These are phyloP conservation scores for Cyclocybe aegerita DNA, from an alignment of 768 basidiomycete species.

Conservation along the genomic window DNA sequence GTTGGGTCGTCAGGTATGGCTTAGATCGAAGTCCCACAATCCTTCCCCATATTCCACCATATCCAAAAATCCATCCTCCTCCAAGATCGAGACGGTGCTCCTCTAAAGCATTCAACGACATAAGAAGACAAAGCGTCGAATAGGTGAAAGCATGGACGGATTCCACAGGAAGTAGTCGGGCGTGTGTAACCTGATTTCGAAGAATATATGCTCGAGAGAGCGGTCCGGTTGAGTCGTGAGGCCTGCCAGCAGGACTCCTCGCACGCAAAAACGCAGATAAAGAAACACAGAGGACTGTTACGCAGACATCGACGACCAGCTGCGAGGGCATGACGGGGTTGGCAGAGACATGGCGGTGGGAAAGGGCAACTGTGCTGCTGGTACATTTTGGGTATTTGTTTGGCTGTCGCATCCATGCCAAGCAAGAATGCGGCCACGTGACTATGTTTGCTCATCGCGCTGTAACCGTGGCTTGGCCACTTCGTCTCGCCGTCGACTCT, in stretches of 20 bases:
- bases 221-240: not conserved
- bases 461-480: not conserved
- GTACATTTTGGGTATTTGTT: not conserved
- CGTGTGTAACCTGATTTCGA: constrained; percentile 52
- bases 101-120: constrained; percentile 60
- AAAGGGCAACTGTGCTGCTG: too few relatives aligned
- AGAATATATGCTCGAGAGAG: constrained; percentile 40
- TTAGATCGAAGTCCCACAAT: constrained; percentile 46
- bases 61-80: constrained; percentile 53
- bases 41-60: constrained; percentile 42
- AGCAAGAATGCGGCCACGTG: not conserved
- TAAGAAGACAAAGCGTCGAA: constrained; percentile 51
- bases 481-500: not conserved
- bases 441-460: not conserved
- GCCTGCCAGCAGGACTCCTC: constrained; percentile 4
- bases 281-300: constrained; percentile 11
- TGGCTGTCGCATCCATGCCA: not conserved
- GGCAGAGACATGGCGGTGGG: too few relatives aligned
- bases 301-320: constrained; percentile 7
- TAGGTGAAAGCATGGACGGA: constrained; percentile 61
- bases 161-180: constrained; percentile 45
- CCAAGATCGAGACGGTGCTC: constrained; percentile 41
- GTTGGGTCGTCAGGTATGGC: constrained; percentile 40
- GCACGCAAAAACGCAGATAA: constrained; percentile 13
- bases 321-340: constrained; percentile 1